Percentiles rank a stretch among this genome's conserved stretches.
Evolutionary conservation across 73 alveolate genomes (phyloP).

Genomic region (Blepharisma japonicum): DNA sequence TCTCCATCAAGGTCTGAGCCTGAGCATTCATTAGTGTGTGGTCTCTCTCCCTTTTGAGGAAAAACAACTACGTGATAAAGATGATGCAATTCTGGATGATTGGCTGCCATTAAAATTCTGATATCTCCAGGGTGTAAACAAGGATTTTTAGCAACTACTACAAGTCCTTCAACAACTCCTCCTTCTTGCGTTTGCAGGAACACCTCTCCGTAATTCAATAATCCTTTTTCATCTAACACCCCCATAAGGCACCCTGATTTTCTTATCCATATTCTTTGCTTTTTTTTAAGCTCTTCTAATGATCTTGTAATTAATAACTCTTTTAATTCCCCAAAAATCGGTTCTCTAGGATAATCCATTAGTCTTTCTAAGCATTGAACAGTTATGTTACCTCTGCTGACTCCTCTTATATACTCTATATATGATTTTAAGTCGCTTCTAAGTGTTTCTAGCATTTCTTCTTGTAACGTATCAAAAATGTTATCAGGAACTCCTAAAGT

Average conservation of each 20-base stretch:
- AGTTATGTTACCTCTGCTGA: background rate
- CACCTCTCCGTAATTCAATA: conserved; percentile 82
- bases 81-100: conserved; percentile 57
- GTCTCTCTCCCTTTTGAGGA: conserved; percentile 81
- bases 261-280: conserved; percentile 40
- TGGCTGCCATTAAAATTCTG: conserved; percentile 78
- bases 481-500: conserved; percentile 12
- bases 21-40: conserved; percentile 78
- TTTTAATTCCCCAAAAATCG: background rate
- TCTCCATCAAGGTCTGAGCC: conserved; percentile 91
- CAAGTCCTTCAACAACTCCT: conserved; percentile 77
- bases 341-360: conserved; percentile 1
- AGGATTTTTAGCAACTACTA: conserved; percentile 90
- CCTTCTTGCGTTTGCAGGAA: conserved; percentile 54
- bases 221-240: conserved; percentile 82
- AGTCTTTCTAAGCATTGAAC: background rate
- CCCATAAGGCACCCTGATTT: conserved; percentile 76
- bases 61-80: conserved; percentile 80
- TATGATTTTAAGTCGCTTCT: background rate
- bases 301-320: background rate
- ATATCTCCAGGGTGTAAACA: conserved; percentile 98
- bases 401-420: background rate
- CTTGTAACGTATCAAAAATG: background rate
- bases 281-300: conserved; percentile 39
- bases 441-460: conserved; percentile 10